Evolutionary conservation across 2,329 filamentous ascomycete species (phyloP).

Genomic region (Elsinoe perseae): DNA sequence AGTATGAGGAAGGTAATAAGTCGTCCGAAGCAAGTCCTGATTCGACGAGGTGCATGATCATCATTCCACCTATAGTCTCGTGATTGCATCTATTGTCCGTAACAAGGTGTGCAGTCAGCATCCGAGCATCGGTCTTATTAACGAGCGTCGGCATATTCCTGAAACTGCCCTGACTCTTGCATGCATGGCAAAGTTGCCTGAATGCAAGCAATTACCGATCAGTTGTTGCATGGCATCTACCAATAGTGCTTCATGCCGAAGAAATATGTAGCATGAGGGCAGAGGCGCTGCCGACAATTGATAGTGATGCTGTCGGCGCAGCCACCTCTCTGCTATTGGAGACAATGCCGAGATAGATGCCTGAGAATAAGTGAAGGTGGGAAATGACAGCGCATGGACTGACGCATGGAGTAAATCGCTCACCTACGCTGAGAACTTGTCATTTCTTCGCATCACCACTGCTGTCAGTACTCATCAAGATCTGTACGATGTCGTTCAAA

Average conservation of each 20-base stretch:
- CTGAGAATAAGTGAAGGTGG: background rate
- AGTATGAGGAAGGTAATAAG: too few relatives aligned
- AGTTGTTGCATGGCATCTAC: background rate
- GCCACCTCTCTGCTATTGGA: constrained; percentile 4
- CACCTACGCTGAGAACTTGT: background rate
- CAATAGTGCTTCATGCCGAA: background rate
- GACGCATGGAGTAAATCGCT: background rate
- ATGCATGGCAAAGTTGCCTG: background rate
- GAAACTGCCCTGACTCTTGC: background rate
- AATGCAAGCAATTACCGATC: background rate
- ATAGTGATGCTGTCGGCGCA: background rate
- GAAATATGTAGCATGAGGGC: background rate
- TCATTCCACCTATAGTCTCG: too few relatives aligned
- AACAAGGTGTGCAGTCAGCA: too few relatives aligned
- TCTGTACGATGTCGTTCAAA: background rate
- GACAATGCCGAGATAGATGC: background rate
- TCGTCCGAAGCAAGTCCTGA: too few relatives aligned
- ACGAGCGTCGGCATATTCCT: background rate
- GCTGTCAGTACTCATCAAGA: background rate
- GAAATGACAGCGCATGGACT: background rate
- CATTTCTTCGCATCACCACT: background rate
- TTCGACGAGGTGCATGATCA: too few relatives aligned
- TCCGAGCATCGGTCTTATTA: background rate
- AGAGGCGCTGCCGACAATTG: background rate
- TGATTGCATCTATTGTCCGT: too few relatives aligned